phyloP scores from a whole-genome alignment of 2,329 filamentous ascomycete species.

The Fusarium multiceps region DNA sequence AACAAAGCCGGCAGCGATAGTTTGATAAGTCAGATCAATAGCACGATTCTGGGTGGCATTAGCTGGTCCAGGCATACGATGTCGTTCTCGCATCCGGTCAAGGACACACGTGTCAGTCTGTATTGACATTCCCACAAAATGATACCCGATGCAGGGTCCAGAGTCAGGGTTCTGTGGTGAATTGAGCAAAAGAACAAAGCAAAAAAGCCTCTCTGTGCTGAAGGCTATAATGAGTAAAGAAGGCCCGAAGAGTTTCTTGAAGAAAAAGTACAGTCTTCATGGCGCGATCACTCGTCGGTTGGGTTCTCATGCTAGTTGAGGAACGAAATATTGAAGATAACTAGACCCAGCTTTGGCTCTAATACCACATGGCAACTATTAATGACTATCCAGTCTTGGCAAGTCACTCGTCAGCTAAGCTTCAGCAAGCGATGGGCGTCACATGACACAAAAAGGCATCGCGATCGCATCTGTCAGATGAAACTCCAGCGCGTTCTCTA shows the following conservation, averaged over 20 bases:
- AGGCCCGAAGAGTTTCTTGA: slow-evolving; percentile 16
- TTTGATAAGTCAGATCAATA: slow-evolving; percentile 30
- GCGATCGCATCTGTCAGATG: slow-evolving; percentile 22
- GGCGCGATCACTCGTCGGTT: neutral
- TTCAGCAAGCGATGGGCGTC: slow-evolving; percentile 13
- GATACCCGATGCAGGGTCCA: slow-evolving; percentile 32
- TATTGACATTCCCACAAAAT: slow-evolving; percentile 22
- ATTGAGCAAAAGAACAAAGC: slow-evolving; percentile 1
- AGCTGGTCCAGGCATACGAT: slow-evolving; percentile 34
- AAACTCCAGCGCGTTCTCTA: slow-evolving; percentile 10
- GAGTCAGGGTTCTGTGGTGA: slow-evolving; percentile 21
- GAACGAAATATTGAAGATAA: neutral
- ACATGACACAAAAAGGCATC: slow-evolving; percentile 33
- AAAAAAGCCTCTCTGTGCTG: slow-evolving; percentile 15
- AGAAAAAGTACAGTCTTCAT: neutral
- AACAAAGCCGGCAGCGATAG: slow-evolving; percentile 17
- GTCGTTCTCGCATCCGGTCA: slow-evolving; percentile 24
- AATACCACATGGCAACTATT: slow-evolving; percentile 28
- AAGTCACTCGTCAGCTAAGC: slow-evolving; percentile 11
- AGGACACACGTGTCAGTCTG: slow-evolving; percentile 13
- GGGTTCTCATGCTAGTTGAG: neutral
- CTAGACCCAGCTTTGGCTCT: slow-evolving; percentile 8
- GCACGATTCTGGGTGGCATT: slow-evolving; percentile 19
- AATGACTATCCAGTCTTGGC: slow-evolving; percentile 25
- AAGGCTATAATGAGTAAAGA: slow-evolving; percentile 14